A percentile compares a stretch with the other conserved stretches of the same genome.
These are phyloP conservation scores for Kluyveromyces dobzhanskii DNA, from an alignment of 805 yeast species.

Conservation along the genomic window DNA sequence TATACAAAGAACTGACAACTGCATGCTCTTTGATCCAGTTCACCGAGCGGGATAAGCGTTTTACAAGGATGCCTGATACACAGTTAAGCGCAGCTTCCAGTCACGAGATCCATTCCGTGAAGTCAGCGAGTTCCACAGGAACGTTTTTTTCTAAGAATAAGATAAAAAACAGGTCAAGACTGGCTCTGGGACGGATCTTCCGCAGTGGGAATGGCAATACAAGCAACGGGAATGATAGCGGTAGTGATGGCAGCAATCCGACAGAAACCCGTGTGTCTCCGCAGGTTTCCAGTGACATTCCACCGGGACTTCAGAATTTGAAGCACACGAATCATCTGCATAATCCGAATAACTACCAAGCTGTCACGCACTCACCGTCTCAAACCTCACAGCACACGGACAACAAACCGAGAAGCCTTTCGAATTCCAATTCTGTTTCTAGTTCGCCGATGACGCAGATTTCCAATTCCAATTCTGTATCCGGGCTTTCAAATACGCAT, in stretches of 20 bases:
- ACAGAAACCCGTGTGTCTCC: neutral
- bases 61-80: conserved; percentile 1
- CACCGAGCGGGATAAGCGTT: no score
- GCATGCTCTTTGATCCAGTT: no score
- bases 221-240: neutral
- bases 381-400: neutral
- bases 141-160: conserved; percentile 2
- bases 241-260: neutral
- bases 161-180: neutral
- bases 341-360: conserved; percentile 8
- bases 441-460: neutral
- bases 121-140: conserved; percentile 1
- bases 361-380: neutral
- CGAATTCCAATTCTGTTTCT: neutral
- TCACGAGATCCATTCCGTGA: conserved; percentile 1
- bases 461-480: neutral
- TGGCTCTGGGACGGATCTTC: conserved; percentile 1
- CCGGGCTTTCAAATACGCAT: neutral
- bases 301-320: conserved; percentile 2
- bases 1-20: no score
- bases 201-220: neutral
- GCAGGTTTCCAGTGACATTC: neutral
- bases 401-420: neutral
- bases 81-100: conserved; percentile 2
- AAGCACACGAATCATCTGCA: conserved; percentile 9